Evolutionary conservation across 2,329 filamentous ascomycete species (phyloP), one percentile per base, ranked within the genome.

Genomic region (Trichoderma aggressivum): DNA sequence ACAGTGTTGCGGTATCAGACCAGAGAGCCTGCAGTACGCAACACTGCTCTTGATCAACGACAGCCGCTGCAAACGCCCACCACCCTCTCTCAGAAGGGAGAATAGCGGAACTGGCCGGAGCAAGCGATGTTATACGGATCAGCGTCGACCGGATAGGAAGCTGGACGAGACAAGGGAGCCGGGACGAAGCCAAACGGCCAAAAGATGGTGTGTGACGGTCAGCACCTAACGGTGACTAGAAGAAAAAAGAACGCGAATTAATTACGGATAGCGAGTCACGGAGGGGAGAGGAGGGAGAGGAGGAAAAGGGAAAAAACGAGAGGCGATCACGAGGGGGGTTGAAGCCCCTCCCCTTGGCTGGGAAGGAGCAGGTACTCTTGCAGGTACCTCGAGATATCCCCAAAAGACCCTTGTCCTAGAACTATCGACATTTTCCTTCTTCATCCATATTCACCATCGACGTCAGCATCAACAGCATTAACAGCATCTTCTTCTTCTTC

Each of bases 121-220:
- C 67, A 32, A 63, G 32, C 59, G 18, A 43, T 63, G n/a, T 8
- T 63, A 63, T 39, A 58, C 30, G 43, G 50, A 62, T 30, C 21
- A 56, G 39, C 58, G 32, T 70, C n/a, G 58, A 70, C 67, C 47
- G 59, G 59, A 70, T 56, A 70, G 67, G 67, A 56, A 70, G 67
- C 67, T 70, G 59, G 47, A 10, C 36, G 66, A 61, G 66, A 26
- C 66, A 61, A 69, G 56, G 53, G 64, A 34, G n/a, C 55, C 26
- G 43, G 55, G 56, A 58, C 32, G 53, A 60, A 69, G 43, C 39
- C 56, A 60, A 53, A 61, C 53, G 39, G 56, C 28, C 65, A 34
- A 21, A 61, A 61, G 56, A 24, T 61, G 66, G 66, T 69, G 66
- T 69, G 66, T 53, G 56, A 34, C 53, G 55, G 56, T 39, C 56